A percentile compares a stretch with the other conserved stretches of the same genome.
Conservation (phyloP, 2,329 filamentous ascomycete genomes). For the Fusarium buxicola region DNA sequence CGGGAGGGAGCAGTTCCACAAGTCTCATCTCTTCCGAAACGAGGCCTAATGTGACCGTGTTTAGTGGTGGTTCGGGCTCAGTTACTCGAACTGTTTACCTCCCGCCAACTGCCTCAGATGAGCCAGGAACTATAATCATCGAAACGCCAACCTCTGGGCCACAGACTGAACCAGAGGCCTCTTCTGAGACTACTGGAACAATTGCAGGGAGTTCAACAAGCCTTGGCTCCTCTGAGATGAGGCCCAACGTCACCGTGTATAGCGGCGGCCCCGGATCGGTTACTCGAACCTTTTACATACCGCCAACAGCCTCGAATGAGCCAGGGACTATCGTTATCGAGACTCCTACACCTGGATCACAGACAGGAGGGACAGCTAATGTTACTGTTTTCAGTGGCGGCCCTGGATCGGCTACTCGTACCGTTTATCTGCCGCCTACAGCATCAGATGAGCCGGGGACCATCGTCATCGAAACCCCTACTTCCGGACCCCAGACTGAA, state of each 20-base stretch:
- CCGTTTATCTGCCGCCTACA: not conserved
- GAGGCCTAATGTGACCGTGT: not conserved
- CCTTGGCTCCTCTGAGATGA: too few species aligned
- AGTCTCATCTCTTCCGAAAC: too few species aligned
- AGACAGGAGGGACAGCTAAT: not conserved
- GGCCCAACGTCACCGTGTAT: not conserved
- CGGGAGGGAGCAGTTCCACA: too few species aligned
- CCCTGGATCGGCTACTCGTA: not conserved
- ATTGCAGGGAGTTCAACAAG: too few species aligned
- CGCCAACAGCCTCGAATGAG: not conserved
- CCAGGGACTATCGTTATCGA: not conserved
- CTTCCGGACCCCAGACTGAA: not conserved
- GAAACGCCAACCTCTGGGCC: not conserved
- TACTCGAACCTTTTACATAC: not conserved
- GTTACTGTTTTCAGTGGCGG: not conserved
- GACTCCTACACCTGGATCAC: not conserved
- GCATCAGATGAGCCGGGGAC: not conserved
- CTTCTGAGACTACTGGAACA: too few species aligned
- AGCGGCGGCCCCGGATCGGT: not conserved
- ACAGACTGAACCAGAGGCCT: not conserved
- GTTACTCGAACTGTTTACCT: constrained; percentile 1
- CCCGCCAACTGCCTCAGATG: not conserved
- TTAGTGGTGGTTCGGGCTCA: not conserved
- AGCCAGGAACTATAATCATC: not conserved
- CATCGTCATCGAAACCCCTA: not conserved